Percentiles rank a stretch among this genome's conserved stretches.
These are phyloP conservation scores for Paramyrothecium roridum DNA, from an alignment of 2,329 filamentous ascomycete species.

Conservation along the genomic window DNA sequence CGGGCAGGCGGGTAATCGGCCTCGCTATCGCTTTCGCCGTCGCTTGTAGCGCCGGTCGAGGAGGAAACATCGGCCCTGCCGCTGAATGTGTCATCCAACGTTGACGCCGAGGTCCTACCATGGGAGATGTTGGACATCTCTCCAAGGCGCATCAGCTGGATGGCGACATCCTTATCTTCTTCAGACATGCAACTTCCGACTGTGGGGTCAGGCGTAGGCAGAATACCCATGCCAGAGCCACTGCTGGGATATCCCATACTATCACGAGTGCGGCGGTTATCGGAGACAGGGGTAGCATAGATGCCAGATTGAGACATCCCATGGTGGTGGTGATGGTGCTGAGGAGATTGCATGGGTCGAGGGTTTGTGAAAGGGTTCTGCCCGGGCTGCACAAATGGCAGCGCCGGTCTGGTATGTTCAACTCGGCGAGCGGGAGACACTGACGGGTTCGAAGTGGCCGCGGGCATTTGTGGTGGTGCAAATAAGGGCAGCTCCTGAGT, in stretches of 20 bases:
- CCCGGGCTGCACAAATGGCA: constrained; percentile 73
- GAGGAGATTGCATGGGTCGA: constrained; percentile 78
- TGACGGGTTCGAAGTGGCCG: constrained; percentile 94
- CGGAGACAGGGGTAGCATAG: constrained; percentile 61
- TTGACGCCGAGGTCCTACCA: constrained; percentile 88
- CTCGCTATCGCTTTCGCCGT: constrained; percentile 67
- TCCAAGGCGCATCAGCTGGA: constrained; percentile 93
- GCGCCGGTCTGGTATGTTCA: constrained; percentile 65
- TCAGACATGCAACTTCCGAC: constrained; percentile 96
- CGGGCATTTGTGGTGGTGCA: constrained; percentile 88
- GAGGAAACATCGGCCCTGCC: constrained; percentile 82
- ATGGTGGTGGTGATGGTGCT: constrained; percentile 65
- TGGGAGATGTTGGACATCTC: constrained; percentile 93
- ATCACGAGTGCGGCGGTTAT: constrained; percentile 64
- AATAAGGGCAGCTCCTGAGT: constrained; percentile 89
- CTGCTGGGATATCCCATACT: constrained; percentile 54
- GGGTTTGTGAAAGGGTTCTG: constrained; percentile 80
- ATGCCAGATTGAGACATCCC: constrained; percentile 44
- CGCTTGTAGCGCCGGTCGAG: constrained; percentile 80
- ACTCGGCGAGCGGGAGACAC: constrained; percentile 85
- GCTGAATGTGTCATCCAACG: constrained; percentile 89
- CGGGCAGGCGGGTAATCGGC: constrained; percentile 57
- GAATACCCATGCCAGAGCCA: constrained; percentile 48
- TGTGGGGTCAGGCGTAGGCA: constrained; percentile 95
- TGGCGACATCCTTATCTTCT: constrained; percentile 87